Base-by-base conservation (phyloP, 2,329 filamentous ascomycete species). In the Epichloe sylvatica region DNA sequence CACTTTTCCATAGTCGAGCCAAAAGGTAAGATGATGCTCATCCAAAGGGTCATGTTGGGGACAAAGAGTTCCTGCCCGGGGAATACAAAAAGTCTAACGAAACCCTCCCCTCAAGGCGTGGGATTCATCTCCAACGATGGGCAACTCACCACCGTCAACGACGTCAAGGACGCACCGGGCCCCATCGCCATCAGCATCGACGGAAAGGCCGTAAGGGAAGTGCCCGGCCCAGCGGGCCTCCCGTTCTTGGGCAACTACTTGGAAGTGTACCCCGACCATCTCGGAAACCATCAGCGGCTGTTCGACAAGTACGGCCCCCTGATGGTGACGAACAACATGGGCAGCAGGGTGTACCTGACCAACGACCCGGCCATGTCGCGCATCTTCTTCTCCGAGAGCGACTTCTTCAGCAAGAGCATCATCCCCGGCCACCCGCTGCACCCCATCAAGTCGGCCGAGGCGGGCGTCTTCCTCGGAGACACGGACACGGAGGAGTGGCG, bases 201-300 rank as follows among this genome's bases (percentile, higher is more conserved):
- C 50, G 72, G 74, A 21, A 66, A 72, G 37, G 57, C 64, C 4
- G 69, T 77, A 6, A 71, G 19, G 70, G 64, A 71, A 2, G 61
- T 78, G 7, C 76, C 73, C 2, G 75, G 76, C 0, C 73, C 76
- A 4, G 62, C 60, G 17, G 70, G 67, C 4, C 61, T 73, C 1
- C 71, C 72, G 2, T 64, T 70, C n/a, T 61, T 78, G 3, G 76
- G 76, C 19, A 77, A 71, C 55, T 75, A 70, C 60, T 72, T 73
- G 42, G 74, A 78, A 52, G 60, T 78, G 9, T 80, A 70, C 55
- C 76, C 76, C 0, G 76, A 80, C 53, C 75, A 77, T 51, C 65
- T 80, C 1, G 76, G 76, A 3, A 79, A 79, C 59, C 71, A 77
- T 50, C 68, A 76, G 43, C 67, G 75, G 0, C 62, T 78, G 1